A percentile compares a stretch with the other conserved stretches of the same genome.
Conservation (phyloP, 805 yeast genomes). For the Groenewaldozyma salmanticensis region DNA sequence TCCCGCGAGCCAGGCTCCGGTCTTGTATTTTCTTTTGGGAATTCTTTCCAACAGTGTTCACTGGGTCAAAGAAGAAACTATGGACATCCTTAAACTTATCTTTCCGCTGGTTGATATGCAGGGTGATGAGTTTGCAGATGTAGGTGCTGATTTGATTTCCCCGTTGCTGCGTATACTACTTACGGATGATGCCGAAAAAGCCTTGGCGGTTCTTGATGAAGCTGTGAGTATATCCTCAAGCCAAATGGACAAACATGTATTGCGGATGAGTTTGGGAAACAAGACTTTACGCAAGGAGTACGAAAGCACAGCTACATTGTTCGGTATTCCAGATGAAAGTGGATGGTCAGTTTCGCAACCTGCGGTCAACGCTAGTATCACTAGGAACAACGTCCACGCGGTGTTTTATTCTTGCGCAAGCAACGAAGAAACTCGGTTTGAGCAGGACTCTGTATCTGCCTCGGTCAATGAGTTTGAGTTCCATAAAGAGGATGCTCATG, state of each 20-base stretch:
- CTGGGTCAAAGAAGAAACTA: conserved; percentile 75
- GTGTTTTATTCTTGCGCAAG: conserved; percentile 74
- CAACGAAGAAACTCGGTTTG: conserved; percentile 2
- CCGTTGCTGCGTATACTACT: conserved; percentile 72
- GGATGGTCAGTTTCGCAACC: conserved; percentile 99
- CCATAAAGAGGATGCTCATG: conserved; percentile 49
- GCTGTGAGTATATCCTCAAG: conserved; percentile 81
- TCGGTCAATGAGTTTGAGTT: conserved; percentile 30
- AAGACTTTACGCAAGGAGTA: conserved; percentile 67
- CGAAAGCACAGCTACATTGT: conserved; percentile 78
- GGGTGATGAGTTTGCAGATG: conserved; percentile 70
- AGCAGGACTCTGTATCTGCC: conserved; percentile 2
- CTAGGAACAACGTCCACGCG: conserved; percentile 90
- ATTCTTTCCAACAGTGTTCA: conserved; percentile 62
- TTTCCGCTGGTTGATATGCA: conserved; percentile 71
- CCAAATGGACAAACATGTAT: conserved; percentile 80
- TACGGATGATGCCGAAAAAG: conserved; percentile 82
- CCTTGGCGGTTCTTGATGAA: conserved; percentile 82
- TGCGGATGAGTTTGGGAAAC: conserved; percentile 86
- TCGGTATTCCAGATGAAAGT: conserved; percentile 88
- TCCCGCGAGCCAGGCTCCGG: conserved; percentile 63
- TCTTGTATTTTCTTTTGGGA: conserved; percentile 68
- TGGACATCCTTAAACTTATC: conserved; percentile 63
- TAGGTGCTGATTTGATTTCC: conserved; percentile 91
- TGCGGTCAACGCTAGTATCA: conserved; percentile 74